Evolutionary conservation across 139 green algal genomes (phyloP), one percentile per base, ranked within the genome.

Genomic region (Picochlorum costavermella): DNA sequence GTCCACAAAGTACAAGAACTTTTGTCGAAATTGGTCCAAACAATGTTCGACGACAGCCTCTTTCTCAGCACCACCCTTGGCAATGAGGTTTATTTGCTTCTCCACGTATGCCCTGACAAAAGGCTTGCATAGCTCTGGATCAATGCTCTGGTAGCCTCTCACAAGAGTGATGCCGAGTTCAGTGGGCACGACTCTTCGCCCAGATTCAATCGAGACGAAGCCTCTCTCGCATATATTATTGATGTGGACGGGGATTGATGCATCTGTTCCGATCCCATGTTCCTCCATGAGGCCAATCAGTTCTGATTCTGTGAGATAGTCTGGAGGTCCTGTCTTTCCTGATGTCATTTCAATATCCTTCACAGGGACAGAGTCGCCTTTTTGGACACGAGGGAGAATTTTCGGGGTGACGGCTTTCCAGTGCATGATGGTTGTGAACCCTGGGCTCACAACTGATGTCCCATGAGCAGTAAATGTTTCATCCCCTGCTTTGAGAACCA

Each of bases 271-370:
- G 49, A 95, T 95, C 28, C 86, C 84, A 67, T 93, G 73, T 71
- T 87, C 85, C 77, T 95, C 88, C 88, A 95, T 95, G 11, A 86
- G 69, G 0, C 68, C 81, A 46, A 95, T 95, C 5, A 95, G 77
- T 64, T 95, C 87, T 4, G 84, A 68, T 73, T 95, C 88, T 2
- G 82, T 86, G n/a, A 95, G 72, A 70, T 94, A 83, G 69, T 85
- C 81, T 23, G 86, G 85, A 1, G 87, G 75, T 1, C 61, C 75
- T 29, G 84, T 91, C 30, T 79, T 77, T 17, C 81, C 81, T 67
- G 72, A 51, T 9, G 71, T 59, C 16, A 92, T 69, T 61, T 88
- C 80, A 30, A 90, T 77, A 26, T 82, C 72, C 31, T 75, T 72
- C 1, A 92, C 40, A 13, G 65, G 64, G 13, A 92, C 33, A 4